These are phyloP conservation scores for Fusarium burgessii DNA, from an alignment of 2,329 filamentous ascomycete species.

Conservation along the genomic window DNA sequence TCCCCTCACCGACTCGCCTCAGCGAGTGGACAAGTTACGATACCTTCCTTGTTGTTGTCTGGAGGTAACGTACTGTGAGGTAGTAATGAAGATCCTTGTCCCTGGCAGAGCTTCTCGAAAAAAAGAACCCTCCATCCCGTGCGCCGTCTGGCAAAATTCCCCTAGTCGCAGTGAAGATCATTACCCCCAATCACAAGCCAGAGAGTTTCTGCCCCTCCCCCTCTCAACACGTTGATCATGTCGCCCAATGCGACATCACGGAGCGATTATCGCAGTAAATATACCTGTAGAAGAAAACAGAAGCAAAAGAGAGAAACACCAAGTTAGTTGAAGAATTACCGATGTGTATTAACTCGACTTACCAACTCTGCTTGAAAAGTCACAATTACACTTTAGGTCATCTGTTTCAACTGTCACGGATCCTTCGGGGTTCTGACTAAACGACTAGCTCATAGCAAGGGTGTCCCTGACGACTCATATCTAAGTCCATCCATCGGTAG, in stretches of 20 bases:
- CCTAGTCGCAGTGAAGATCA: conserved; percentile 34
- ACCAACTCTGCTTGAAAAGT: not conserved
- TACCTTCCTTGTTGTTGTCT: not conserved
- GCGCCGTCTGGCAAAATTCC: conserved; percentile 30
- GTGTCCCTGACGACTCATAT: conserved; percentile 25
- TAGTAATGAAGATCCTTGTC: conserved; percentile 24
- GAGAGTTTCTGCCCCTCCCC: conserved; percentile 1
- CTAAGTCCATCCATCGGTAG: conserved; percentile 5
- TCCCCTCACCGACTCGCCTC: conserved; percentile 34
- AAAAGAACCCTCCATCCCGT: conserved; percentile 33
- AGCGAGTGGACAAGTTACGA: conserved; percentile 15
- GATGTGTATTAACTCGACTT: too few relatives aligned
- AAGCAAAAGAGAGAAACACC: not conserved
- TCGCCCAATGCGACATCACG: conserved; percentile 29
- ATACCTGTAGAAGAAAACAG: not conserved
- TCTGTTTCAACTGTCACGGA: conserved; percentile 39
- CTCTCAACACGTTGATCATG: conserved; percentile 31
- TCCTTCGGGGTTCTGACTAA: conserved; percentile 38
- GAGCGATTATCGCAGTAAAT: not conserved
- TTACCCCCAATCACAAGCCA: conserved; percentile 17
- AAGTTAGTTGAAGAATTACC: too few relatives aligned
- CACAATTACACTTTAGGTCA: conserved; percentile 20
- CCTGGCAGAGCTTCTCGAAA: conserved; percentile 36
- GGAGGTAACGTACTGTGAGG: not conserved
- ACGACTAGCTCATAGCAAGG: conserved; percentile 21